These are phyloP conservation scores for Chaetomium globosum DNA, from an alignment of 2,329 filamentous ascomycete genomes.

Conservation along the genomic window DNA sequence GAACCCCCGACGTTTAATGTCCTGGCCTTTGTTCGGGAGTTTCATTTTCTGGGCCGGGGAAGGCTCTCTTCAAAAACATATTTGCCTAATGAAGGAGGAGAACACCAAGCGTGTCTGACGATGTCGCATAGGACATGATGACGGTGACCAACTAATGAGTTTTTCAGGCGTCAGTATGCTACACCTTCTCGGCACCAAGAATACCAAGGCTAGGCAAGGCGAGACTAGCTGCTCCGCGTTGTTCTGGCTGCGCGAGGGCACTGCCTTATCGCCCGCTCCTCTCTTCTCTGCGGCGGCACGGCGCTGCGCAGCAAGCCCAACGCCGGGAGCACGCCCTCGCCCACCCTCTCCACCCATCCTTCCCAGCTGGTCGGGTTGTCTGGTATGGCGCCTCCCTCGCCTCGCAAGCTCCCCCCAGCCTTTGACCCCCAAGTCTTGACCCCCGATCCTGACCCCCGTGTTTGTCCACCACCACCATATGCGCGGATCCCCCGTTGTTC, in stretches of 20 bases:
- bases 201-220: not conserved
- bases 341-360: not conserved
- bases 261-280: not conserved
- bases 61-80: too few relatives aligned
- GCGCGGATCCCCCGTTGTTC: not conserved
- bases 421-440: not conserved
- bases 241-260: constrained; percentile 1
- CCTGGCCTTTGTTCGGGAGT: too few relatives aligned
- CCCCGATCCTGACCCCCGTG: not conserved
- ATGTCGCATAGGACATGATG: too few relatives aligned
- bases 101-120: too few relatives aligned
- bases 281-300: not conserved
- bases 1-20: too few relatives aligned
- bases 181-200: constrained; percentile 1
- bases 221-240: not conserved
- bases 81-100: too few relatives aligned
- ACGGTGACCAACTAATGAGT: too few relatives aligned
- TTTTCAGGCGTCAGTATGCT: too few relatives aligned
- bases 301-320: constrained; percentile 13
- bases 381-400: not conserved
- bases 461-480: not conserved
- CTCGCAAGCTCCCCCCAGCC: too few relatives aligned
- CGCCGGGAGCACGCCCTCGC: not conserved
- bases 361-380: constrained; percentile 1
- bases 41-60: too few relatives aligned